Evolutionary conservation across 1,284 basidiomycete species (phyloP), one percentile per base, ranked within the genome.

Genomic region (Exobasidium rhododendri): DNA sequence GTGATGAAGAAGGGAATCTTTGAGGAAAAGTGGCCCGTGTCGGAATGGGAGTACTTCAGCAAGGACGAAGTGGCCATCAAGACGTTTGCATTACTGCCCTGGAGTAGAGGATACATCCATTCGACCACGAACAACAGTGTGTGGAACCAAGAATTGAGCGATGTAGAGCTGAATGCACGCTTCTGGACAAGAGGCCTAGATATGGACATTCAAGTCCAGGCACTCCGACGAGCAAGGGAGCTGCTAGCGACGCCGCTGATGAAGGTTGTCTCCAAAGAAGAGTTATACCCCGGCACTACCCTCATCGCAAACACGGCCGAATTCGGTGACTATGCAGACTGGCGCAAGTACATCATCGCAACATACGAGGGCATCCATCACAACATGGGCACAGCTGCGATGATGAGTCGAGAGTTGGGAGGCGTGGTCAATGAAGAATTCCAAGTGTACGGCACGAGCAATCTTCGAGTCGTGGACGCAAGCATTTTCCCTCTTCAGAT

Each of bases 341-440:
- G 47, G 47, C n/a, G 24, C 22, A 28, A 50, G 13, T 50, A 50
- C 13, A 50, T 50, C 28, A 5, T 50, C 2, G 28, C 22, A 17
- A 50, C 47, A 13, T 50, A 50, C 13, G 47, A 50, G 14, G n/a
- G n/a, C 20, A 50, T 50, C 28, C 28, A 26, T 50, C 47, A 50
- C 13, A 50, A 50, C 13, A 24, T 50, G 20, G 47, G 47, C 22
- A 50, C 47, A 28, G 47, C 47, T 24, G 26, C 31, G 2, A 59
- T 63, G 58, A 46, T 63, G 29, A 31, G 26, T 10, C 13, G 40
- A 17, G 44, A 50, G 29, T 28, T 86, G 4, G 87, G 87, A 31
- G 87, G 86, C 71, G 78, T 74, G 63, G 83, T 81, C 4, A 81
- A 81, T 54, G 58, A 53, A 4, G 26, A 63, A 6, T 66, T 80